Evolutionary conservation across 768 basidiomycete species (phyloP), one percentile per base, ranked within the genome.

Genomic region (Lactarius sanguifluus): DNA sequence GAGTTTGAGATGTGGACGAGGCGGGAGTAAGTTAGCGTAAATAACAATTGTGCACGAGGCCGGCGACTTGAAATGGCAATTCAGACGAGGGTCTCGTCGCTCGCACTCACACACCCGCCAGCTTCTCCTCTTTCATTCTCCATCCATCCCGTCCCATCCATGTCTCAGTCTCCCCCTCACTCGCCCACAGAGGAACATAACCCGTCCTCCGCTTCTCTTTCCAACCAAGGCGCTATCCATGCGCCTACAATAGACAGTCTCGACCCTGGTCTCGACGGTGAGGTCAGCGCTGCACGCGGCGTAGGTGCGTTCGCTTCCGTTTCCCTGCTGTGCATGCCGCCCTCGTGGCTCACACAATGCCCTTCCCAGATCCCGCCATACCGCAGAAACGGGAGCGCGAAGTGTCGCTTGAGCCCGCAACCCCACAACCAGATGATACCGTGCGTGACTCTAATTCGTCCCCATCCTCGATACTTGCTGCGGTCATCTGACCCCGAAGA

Each of bases 1-100:
- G 91, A 92, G 79, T 97, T 89, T 77, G 92, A 99, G 80, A 94
- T 99, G 94, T 99, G 96, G 96, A 82, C 86, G 59, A 83, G 85
- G n/a, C n/a, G n/a, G 47, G 13, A 16, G 38, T 38, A 25, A 34
- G 8, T 34, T 34, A 34, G 16, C 55, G 47, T 50, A 34, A 25
- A 25, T 1, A 50, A 50, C 23, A 50, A 52, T 50, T 52, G 50
- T 2, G 20, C 55, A 30, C 55, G 32, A 30, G 32, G 55, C 55
- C 25, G 12, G 28, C 23, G 40, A 64, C 60, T 40, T 61, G 57
- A 62, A 60, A 61, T 60, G 66, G 69, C 15, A 68, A 43, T 47
- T 36, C 13, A 34, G 28, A 41, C 55, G 38, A 36, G 62, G 52
- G 23, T 41, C 41, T 9, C 38, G 23, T 47, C 57, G 43, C 30